These are phyloP conservation scores for Otatea glauca DNA, from an alignment of 176 grass and related monocot species.

Conservation along the genomic window DNA sequence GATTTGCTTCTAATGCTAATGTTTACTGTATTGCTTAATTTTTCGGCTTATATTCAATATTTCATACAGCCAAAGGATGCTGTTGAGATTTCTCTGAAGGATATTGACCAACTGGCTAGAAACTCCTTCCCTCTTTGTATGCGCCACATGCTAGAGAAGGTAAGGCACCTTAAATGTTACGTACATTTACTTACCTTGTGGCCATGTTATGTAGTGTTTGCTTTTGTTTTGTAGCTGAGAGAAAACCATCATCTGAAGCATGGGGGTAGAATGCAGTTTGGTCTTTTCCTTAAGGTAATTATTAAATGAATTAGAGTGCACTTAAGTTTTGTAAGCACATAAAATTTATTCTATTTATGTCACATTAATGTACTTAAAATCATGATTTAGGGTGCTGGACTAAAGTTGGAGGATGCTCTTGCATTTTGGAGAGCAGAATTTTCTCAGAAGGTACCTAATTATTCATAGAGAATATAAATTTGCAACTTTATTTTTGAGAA, in stretches of 20 bases:
- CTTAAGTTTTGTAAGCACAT: neutral
- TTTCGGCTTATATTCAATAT: constrained; percentile 28
- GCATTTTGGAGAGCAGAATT: constrained; percentile 95
- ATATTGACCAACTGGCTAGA: constrained; percentile 82
- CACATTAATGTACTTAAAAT: constrained; percentile 12
- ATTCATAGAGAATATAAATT: constrained; percentile 27
- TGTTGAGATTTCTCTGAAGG: constrained; percentile 86
- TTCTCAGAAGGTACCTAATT: constrained; percentile 84
- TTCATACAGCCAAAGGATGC: constrained; percentile 69
- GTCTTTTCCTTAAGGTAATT: constrained; percentile 97
- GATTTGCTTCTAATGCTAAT: neutral
- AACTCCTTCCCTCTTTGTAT: constrained; percentile 98
- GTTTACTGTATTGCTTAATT: constrained; percentile 17
- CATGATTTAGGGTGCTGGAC: constrained; percentile 73
- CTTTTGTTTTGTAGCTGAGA: constrained; percentile 66
- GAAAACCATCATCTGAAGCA: constrained; percentile 98
- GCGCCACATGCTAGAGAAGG: constrained; percentile 93
- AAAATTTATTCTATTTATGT: constrained; percentile 21
- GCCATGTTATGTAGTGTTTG: constrained; percentile 34
- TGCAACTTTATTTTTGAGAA: constrained; percentile 10
- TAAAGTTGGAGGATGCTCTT: constrained; percentile 97
- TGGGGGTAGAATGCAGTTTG: constrained; percentile 94
- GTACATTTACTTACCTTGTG: constrained; percentile 44
- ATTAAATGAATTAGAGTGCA: constrained; percentile 7
- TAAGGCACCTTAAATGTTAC: constrained; percentile 42